Evolutionary conservation across 352 stramenopile species (phyloP).

Genomic region (Globisporangium paroecandrum): DNA sequence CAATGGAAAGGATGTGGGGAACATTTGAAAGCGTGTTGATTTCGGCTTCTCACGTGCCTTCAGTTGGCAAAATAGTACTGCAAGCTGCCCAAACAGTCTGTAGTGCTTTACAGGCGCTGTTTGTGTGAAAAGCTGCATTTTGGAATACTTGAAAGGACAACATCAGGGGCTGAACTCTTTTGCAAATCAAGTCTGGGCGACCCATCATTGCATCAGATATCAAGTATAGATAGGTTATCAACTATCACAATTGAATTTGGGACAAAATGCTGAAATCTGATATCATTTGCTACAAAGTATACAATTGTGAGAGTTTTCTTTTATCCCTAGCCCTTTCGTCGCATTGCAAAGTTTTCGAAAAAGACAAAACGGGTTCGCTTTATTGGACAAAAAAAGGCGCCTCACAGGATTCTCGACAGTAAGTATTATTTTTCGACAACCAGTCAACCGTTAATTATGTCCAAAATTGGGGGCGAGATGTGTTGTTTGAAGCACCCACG

Average conservation of each 20-base stretch:
- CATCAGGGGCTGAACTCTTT: neutral
- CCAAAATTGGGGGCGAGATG: too few relatives aligned
- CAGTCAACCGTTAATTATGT: too few relatives aligned
- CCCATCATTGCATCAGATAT: slow-evolving; percentile 1
- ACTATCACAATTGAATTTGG: neutral
- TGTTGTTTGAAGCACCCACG: too few relatives aligned
- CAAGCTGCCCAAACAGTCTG: too few relatives aligned
- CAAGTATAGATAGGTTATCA: neutral
- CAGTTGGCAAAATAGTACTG: neutral
- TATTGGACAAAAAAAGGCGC: neutral
- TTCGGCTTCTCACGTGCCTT: neutral
- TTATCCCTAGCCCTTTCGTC: neutral
- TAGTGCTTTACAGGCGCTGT: too few relatives aligned
- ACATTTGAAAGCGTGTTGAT: neutral
- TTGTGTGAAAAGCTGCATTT: neutral
- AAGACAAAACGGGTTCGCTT: neutral
- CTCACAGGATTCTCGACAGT: neutral
- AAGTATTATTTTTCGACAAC: neutral
- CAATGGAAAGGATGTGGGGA: neutral
- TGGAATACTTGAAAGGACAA: neutral
- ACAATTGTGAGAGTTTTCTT: too few relatives aligned
- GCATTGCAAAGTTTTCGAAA: slow-evolving; percentile 1
- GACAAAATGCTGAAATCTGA: too few relatives aligned
- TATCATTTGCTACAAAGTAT: neutral
- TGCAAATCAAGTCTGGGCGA: neutral